A percentile compares a stretch with the other conserved stretches of the same genome.
These are phyloP conservation scores for Ophiocordyceps camponoti-leonardi DNA, from an alignment of 2,329 filamentous ascomycete genomes.

Conservation along the genomic window DNA sequence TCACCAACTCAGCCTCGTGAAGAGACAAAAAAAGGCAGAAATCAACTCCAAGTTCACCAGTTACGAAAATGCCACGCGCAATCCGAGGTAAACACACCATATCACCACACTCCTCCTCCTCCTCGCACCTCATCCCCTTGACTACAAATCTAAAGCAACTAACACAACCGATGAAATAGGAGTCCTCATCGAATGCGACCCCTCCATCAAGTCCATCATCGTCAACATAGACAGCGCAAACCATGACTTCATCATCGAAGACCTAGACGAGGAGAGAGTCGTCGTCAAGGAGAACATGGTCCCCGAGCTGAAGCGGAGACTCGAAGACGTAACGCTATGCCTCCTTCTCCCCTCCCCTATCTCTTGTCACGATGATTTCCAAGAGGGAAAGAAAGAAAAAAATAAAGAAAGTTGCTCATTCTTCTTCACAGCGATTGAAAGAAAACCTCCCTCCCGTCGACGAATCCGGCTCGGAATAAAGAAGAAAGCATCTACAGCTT, in stretches of 20 bases:
- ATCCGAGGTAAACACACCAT: neutral
- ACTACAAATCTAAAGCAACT: neutral
- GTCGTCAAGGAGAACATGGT: slow-evolving; percentile 63
- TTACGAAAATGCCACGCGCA: neutral
- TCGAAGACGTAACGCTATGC: slow-evolving; percentile 45
- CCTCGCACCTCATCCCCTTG: too few species aligned
- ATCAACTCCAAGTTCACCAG: too few species aligned
- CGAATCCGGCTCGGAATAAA: slow-evolving; percentile 32
- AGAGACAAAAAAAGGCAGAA: too few species aligned
- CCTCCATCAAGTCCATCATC: slow-evolving; percentile 78
- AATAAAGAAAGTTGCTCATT: too few species aligned
- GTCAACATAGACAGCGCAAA: slow-evolving; percentile 54
- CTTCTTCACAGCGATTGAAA: slow-evolving; percentile 27
- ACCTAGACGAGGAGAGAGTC: slow-evolving; percentile 60
- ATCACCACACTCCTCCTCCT: too few species aligned
- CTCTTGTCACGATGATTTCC: too few species aligned
- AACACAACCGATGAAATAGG: slow-evolving; percentile 26
- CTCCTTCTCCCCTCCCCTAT: neutral
- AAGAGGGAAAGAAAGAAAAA: too few species aligned
- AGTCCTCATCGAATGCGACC: slow-evolving; percentile 64
- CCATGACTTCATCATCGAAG: slow-evolving; percentile 63
- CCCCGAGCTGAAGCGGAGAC: slow-evolving; percentile 43
- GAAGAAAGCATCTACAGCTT: slow-evolving; percentile 45
- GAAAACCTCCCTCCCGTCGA: slow-evolving; percentile 33
- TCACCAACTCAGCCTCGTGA: too few species aligned